Conservation (phyloP, 306 rosid species). For the Cucumis melo region DNA sequence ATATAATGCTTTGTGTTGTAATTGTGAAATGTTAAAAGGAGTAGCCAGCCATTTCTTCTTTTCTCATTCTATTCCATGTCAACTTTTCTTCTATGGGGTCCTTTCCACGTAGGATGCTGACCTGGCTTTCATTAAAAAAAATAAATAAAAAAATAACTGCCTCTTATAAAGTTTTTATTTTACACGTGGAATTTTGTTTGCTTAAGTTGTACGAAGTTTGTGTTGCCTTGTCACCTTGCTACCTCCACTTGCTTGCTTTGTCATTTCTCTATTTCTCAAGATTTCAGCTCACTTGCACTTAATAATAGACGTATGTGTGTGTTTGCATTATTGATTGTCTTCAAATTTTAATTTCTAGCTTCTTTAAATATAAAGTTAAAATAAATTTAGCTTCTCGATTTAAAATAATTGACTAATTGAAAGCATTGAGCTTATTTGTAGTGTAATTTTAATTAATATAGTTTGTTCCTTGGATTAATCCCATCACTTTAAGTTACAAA, state of each 20-base stretch:
- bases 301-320: not conserved
- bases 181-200: not conserved
- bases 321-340: not conserved
- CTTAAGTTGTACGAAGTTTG: slow-evolving; percentile 3
- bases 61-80: slow-evolving; percentile 13
- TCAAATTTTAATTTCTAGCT: not conserved
- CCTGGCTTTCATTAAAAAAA: slow-evolving; percentile 20
- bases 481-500: too few relatives aligned
- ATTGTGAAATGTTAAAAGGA: slow-evolving; percentile 8
- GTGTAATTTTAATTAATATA: too few relatives aligned
- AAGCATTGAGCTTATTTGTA: too few relatives aligned
- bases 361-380: too few relatives aligned
- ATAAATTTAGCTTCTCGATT: too few relatives aligned
- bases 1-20: slow-evolving; percentile 25
- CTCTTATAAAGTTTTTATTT: not conserved
- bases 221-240: not conserved
- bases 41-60: slow-evolving; percentile 13
- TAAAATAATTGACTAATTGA: too few relatives aligned
- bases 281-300: not conserved
- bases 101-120: slow-evolving; percentile 46
- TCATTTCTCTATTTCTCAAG: not conserved
- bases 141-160: not conserved
- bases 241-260: not conserved
- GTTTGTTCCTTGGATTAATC: too few relatives aligned
- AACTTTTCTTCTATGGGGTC: slow-evolving; percentile 17